These are phyloP conservation scores for Schizosaccharomyces pombe DNA, from an alignment of 805 yeast species.

Conservation along the genomic window ASM294v3 CU329670.1:1226501-1227000, in stretches of 20 bases:
- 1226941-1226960: constrained; percentile 36
- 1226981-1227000: constrained; percentile 6
- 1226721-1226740: constrained; percentile 57
- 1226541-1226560: constrained; percentile 66
- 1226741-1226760: constrained; percentile 57
- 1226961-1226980: constrained; percentile 11
- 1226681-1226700: constrained; percentile 94
- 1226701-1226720: constrained; percentile 45
- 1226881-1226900: constrained; percentile 26
- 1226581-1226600: constrained; percentile 85
- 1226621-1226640: constrained; percentile 89
- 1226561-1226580: constrained; percentile 90
- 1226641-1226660: constrained; percentile 96
- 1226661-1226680: constrained; percentile 73
- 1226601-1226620: constrained; percentile 45
- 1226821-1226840: constrained; percentile 23
- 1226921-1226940: constrained; percentile 41
- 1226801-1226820: constrained; percentile 16
- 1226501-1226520: constrained; percentile 27
- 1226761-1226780: constrained; percentile 19
- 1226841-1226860: constrained; percentile 66
- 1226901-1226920: constrained; percentile 50
- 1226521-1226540: constrained; percentile 61
- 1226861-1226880: constrained; percentile 63
- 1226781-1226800: constrained; percentile 13